These are phyloP conservation scores for Porodaedalea pini DNA, from an alignment of 1,284 basidiomycete species.

Conservation along the genomic window DNA sequence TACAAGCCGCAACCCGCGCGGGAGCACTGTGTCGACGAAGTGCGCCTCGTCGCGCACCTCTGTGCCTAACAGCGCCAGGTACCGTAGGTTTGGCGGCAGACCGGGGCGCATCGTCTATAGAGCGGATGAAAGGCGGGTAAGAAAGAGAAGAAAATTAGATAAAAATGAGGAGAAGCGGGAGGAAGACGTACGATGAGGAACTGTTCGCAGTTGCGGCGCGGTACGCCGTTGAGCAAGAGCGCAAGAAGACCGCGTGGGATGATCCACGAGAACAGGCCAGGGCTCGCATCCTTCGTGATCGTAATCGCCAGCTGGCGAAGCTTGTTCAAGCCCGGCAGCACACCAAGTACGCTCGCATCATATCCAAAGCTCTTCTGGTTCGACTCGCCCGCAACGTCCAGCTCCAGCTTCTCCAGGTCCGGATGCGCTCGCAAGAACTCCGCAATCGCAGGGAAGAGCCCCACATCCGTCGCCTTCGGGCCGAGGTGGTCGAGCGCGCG, in stretches of 20 bases:
- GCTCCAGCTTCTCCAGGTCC: constrained; percentile 49
- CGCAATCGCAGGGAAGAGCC: constrained; percentile 62
- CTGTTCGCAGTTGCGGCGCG: constrained; percentile 31
- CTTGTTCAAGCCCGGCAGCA: constrained; percentile 53
- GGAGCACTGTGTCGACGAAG: constrained; percentile 56
- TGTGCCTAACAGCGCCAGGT: constrained; percentile 50
- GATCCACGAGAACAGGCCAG: constrained; percentile 63
- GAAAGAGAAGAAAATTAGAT: too few species aligned
- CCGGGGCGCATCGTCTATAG: constrained; percentile 57
- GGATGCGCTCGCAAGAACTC: constrained; percentile 60
- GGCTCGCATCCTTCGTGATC: constrained; percentile 59
- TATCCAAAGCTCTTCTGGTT: constrained; percentile 53
- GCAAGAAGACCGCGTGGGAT: constrained; percentile 56
- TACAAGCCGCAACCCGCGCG: constrained; percentile 49
- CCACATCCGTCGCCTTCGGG: constrained; percentile 48
- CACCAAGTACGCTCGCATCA: constrained; percentile 64
- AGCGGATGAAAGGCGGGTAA: neutral
- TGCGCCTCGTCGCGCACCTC: constrained; percentile 40
- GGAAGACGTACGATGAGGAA: constrained; percentile 30
- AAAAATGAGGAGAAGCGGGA: neutral
- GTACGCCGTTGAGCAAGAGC: constrained; percentile 46
- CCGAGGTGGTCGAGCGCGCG: constrained; percentile 40
- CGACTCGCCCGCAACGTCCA: constrained; percentile 48
- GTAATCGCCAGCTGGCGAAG: constrained; percentile 54
- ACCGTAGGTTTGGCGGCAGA: constrained; percentile 50